Conservation (phyloP, 345 rosid genomes). For the Eucalyptus regnans region DNA sequence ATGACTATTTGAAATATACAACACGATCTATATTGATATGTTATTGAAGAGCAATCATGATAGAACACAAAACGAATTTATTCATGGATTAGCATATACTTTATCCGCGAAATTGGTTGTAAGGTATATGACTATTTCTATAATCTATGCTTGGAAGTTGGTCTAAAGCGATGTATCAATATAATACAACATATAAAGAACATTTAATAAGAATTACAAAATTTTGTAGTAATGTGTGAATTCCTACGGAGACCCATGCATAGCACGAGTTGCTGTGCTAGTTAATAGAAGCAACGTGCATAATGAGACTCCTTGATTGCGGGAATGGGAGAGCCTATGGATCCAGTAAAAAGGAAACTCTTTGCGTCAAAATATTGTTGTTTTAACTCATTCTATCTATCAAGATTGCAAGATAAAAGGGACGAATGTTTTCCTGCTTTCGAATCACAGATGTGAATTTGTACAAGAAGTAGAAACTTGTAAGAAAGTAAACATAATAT, state of each 20-base stretch:
- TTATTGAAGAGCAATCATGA: background rate
- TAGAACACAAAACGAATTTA: background rate
- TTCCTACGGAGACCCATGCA: background rate
- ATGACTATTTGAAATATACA: background rate
- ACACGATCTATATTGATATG: background rate
- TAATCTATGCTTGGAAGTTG: background rate
- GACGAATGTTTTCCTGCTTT: too few species aligned
- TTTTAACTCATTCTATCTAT: too few species aligned
- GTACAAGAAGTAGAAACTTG: too few species aligned
- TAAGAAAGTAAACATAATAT: too few species aligned
- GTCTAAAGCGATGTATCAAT: background rate
- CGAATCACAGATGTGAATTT: too few species aligned
- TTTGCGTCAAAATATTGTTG: too few species aligned
- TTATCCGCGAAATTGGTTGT: too few species aligned
- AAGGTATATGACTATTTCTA: too few species aligned
- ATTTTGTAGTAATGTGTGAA: background rate
- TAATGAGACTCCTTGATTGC: background rate
- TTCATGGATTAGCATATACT: background rate
- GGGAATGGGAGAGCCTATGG: background rate
- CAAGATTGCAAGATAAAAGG: too few species aligned
- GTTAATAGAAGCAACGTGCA: background rate
- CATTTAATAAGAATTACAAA: too few species aligned
- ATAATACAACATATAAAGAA: background rate
- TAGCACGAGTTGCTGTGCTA: background rate
- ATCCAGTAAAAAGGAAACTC: too few species aligned